These are phyloP conservation scores for Syncephalis plumigaleata DNA, from an alignment of 371 early-diverging fungal genomes.

Conservation along the genomic window DNA sequence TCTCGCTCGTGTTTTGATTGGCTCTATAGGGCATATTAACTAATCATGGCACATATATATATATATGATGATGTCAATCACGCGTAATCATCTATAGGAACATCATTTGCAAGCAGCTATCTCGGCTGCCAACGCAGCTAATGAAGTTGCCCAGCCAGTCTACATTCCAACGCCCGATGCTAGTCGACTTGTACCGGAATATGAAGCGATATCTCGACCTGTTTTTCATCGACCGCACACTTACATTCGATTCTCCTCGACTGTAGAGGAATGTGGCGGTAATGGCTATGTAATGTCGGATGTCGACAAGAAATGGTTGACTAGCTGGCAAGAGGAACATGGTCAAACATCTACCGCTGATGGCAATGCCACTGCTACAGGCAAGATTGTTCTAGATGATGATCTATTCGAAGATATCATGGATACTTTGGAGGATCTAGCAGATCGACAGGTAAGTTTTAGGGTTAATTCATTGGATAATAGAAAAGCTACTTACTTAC, in stretches of 20 bases:
- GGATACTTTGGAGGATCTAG: constrained; percentile 49
- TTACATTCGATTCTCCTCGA: constrained; percentile 71
- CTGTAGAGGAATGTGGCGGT: constrained; percentile 73
- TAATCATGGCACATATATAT: background rate
- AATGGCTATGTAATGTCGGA: constrained; percentile 79
- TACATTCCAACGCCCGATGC: constrained; percentile 93
- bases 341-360: background rate
- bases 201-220: constrained; percentile 41
- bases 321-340: constrained; percentile 22
- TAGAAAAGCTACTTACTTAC: no score
- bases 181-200: constrained; percentile 38
- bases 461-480: no score
- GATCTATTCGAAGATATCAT: constrained; percentile 62
- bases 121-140: constrained; percentile 53
- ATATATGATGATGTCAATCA: no score
- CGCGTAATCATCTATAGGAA: no score
- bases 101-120: constrained; percentile 93
- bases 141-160: constrained; percentile 25
- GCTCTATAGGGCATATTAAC: no score
- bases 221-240: constrained; percentile 52
- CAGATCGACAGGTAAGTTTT: background rate
- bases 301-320: constrained; percentile 56
- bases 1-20: background rate
- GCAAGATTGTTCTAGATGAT: constrained; percentile 25
- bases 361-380: background rate